Base-by-base conservation (phyloP, 208 protist genomes). In the Vickermania ingenoplastis region DNA sequence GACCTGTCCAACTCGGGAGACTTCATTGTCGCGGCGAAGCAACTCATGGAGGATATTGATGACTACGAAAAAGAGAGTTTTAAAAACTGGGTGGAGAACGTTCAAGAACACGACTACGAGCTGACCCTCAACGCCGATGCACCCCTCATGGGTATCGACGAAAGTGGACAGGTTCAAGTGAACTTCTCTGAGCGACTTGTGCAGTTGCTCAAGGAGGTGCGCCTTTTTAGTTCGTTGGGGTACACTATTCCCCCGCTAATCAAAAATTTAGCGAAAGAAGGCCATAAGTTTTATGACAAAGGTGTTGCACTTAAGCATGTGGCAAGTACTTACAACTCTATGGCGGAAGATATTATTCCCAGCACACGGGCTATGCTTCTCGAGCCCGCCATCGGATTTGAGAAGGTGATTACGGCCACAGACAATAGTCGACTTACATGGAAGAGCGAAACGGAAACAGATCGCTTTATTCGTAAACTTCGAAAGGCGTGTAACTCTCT, bases 291-390 rank as follows among this genome's bases (percentile, higher is more conserved):
- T 63, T 89, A 92, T 65, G 65, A 72, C 5, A 92, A 86, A 67
- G 92, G 86, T 31, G 73, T 95, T 7, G 77, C 78, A 1, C 70
- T 97, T 54, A 95, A 95, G 77, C 86, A 96, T 59, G 88, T 97
- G 23, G 92, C 92, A 7, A 93, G 86, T 67, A 91, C 83, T 36
- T 97, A 97, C 78, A 97, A 97, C 65, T 85, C 79, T 52, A 94
- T 96, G 81, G 71, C 75, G 17, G 69, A 84, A 1, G 77, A 96
- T 63, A 89, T 97, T 63, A 97, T 97, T 68, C 86, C 81, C 0
- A 87, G 71, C 74, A 95, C 88, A 11, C 83, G 70, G 23, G 89
- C 91, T 2, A 94, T 96, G 85, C 69, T 96, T 49, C 69, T 94
- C n/a, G 86, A 95, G 67, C 75, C 91, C 4, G 89, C 86, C 0